Base-by-base conservation (phyloP, 1,284 basidiomycete species). In the Malassezia slooffiae region DNA sequence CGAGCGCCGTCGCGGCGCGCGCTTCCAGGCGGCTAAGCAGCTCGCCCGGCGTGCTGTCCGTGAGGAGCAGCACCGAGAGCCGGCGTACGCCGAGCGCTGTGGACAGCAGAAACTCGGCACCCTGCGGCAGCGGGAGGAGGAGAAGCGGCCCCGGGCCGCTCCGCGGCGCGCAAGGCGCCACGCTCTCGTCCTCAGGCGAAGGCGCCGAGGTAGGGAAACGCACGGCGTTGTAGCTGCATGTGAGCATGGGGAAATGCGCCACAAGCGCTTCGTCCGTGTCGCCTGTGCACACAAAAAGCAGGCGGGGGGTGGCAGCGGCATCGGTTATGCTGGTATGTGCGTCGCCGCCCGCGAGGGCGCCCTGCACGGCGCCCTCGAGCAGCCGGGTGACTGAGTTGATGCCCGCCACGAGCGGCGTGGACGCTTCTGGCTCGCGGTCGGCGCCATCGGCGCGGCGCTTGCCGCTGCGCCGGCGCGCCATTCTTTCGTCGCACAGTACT, bases 201-300 rank as follows among this genome's bases (percentile, higher is more conserved):
- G 3, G 13, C 15, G 33, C 12, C 12, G 33, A 21, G 9, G 12
- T n/a, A 13, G 20, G 20, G n/a, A n/a, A 21, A 3, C 33, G 22
- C 38, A 44, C 26, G 3, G 50, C 44, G 30, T 52, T 52, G 26
- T 40, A 39, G 38, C 30, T 47, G 10, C 28, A 46, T 8, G 27
- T 34, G 15, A 52, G 50, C 41, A 47, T 43, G 19, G 50, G 50
- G n/a, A 52, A 13, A 34, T 52, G 44, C 12, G 50, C 39, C 3
- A 47, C 15, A 8, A 52, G 36, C 11, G 39, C 24, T 5, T 41
- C 33, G 10, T 47, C 38, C 30, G 38, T 35, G 26, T 52, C 50
- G 12, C 30, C 44, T 4, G 28, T 22, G 36, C 50, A 52, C 12
- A 43, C 44, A 23, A 52, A 47, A 0, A 52, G 32, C 24, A 42